Base-by-base conservation (phyloP, 2,329 filamentous ascomycete species). In the Penicillium sp. region DNA sequence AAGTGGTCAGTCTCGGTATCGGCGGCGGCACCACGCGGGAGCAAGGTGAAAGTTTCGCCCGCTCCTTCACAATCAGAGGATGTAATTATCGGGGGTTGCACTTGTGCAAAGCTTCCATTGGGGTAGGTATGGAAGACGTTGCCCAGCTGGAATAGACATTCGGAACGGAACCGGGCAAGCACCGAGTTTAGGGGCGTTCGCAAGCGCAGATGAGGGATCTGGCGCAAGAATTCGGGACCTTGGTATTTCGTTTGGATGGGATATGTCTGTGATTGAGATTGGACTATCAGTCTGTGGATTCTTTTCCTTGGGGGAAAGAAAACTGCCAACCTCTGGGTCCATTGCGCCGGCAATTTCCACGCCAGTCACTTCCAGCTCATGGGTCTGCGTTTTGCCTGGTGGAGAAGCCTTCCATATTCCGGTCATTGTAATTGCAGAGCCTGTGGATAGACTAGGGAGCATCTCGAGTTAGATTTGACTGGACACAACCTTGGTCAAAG, bases 241-340 rank as follows among this genome's bases (percentile, higher is more conserved):
- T 97, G 92, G 66, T 94, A 96, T 76, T 97, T 97, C 75, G 96
- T 96, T 75, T 99, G 94, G 23, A 99, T 85, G 3, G 94, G 94
- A 70, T 90, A 96, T 59, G 87, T 89, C 89, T 97, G 68, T 15
- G 23, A 26, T 48, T 18, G 33, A 50, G 18, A 31, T 18, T 46
- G 20, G 22, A 37, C 26, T n/a, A 54, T 67, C 22, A 66, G 57
- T 18, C 18, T 22, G 11, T 22, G 37, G 9, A 12, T 40, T 40
- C 37, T 22, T 37, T n/a, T 9, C 9, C 7, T 4, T n/a, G 15
- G 6, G 37, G 20, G 9, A 40, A 40, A 12, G 43, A 44, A 68
- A 12, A 33, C 33, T 20, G 76, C 85, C 73, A 80, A 94, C 91
- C 74, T 88, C 84, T 63, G 91, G 82, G 77, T 97, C 87, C 49